These are phyloP conservation scores for Mucor indicus DNA, from an alignment of 371 early-diverging fungal species.

Conservation along the genomic window DNA sequence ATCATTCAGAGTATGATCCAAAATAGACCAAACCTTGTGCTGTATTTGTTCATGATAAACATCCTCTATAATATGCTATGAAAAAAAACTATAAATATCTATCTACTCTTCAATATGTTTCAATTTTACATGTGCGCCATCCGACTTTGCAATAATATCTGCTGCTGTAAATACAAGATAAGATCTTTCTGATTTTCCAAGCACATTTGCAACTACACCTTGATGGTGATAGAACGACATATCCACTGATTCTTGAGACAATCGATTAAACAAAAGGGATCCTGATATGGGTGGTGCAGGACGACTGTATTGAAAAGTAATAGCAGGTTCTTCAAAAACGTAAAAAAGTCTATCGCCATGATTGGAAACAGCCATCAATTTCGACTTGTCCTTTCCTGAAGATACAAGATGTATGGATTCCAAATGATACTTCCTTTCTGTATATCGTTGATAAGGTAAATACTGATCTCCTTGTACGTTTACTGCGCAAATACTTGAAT, in stretches of 20 bases:
- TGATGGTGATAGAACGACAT: conserved; percentile 1
- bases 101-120: background rate
- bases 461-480: conserved; percentile 6
- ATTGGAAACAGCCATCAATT: conserved; percentile 13
- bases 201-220: conserved; percentile 5
- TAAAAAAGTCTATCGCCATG: conserved; percentile 13
- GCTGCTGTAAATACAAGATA: conserved; percentile 5
- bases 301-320: conserved; percentile 2
- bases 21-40: conserved; percentile 8
- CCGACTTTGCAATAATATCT: background rate
- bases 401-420: conserved; percentile 11
- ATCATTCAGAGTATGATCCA: background rate
- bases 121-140: background rate
- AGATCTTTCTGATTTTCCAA: conserved; percentile 9
- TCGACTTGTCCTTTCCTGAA: background rate
- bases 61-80: conserved; percentile 5
- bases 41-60: conserved; percentile 3
- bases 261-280: conserved; percentile 8
- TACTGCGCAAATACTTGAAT: conserved; percentile 15
- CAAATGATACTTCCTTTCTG: background rate
- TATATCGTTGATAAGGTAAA: background rate
- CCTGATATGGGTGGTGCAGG: conserved; percentile 13
- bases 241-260: conserved; percentile 2
- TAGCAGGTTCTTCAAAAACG: background rate
- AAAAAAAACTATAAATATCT: background rate